Conservation (phyloP, 2,329 filamentous ascomycete species). For the Colletotrichum viniferum region DNA sequence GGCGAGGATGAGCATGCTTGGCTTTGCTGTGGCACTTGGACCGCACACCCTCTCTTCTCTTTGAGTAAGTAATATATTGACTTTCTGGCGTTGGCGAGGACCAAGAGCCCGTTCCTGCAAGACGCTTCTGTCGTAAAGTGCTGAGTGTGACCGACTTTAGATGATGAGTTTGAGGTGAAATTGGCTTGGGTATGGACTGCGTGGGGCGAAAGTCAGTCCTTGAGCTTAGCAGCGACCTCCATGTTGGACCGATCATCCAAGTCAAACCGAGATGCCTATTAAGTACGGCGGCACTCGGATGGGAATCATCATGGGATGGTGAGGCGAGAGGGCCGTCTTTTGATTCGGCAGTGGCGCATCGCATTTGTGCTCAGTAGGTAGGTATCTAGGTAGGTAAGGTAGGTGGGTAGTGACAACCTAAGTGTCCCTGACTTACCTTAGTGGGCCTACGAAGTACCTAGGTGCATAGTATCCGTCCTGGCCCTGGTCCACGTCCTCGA, state of each 20-base stretch:
- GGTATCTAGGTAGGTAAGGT: too few relatives aligned
- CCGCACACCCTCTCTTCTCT: background rate
- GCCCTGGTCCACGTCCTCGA: background rate
- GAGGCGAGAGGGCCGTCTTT: background rate
- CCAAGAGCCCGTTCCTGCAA: background rate
- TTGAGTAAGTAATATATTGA: background rate
- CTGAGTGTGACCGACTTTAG: background rate
- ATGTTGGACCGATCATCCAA: background rate
- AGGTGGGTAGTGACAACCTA: too few relatives aligned
- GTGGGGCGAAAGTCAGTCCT: background rate
- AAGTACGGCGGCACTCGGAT: background rate
- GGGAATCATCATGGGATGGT: background rate
- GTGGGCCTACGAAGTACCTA: too few relatives aligned
- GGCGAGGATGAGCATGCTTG: background rate
- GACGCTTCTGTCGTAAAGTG: background rate
- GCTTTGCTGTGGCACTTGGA: background rate
- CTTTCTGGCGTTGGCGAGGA: background rate
- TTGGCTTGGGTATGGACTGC: background rate
- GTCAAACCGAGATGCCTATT: background rate
- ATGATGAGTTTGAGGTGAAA: background rate
- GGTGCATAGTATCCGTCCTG: too few relatives aligned
- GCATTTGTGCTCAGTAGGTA: too few relatives aligned
- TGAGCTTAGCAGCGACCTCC: background rate
- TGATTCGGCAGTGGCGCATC: too few relatives aligned
- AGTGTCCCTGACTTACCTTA: too few relatives aligned